phyloP scores from a whole-genome alignment of 345 rosid genomes.

The Eucalyptus polyanthemos region DNA sequence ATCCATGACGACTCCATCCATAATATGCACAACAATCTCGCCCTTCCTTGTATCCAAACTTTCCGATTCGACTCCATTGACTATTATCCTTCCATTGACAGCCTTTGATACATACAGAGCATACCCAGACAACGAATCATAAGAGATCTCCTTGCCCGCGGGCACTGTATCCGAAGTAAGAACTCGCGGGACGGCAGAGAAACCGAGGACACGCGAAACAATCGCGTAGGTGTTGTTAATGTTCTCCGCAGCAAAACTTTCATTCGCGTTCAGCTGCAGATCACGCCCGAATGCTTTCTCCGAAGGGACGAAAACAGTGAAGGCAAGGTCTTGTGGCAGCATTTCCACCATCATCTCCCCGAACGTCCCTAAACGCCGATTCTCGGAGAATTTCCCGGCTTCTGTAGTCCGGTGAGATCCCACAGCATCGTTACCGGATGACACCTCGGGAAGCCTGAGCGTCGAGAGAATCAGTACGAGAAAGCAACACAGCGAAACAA shows the following conservation, averaged over 20 bases:
- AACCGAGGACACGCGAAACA: slow-evolving; percentile 53
- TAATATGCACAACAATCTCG: slow-evolving; percentile 36
- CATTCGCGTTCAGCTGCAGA: slow-evolving; percentile 19
- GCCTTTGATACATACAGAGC: slow-evolving; percentile 26
- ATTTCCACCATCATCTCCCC: slow-evolving; percentile 75
- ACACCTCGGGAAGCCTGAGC: slow-evolving; percentile 43
- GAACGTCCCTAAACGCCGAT: slow-evolving; percentile 28
- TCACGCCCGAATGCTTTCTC: slow-evolving; percentile 47
- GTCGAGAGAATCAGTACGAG: slow-evolving; percentile 20
- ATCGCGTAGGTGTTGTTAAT: slow-evolving; percentile 38
- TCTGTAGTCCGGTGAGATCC: background rate
- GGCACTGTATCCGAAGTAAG: slow-evolving; percentile 16
- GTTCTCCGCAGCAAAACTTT: slow-evolving; percentile 11
- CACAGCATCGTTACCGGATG: background rate
- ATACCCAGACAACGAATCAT: slow-evolving; percentile 64
- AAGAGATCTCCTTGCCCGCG: slow-evolving; percentile 19
- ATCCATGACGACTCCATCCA: slow-evolving; percentile 85
- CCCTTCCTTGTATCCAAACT: slow-evolving; percentile 34
- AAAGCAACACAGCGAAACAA: slow-evolving; percentile 36
- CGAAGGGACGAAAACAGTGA: slow-evolving; percentile 73
- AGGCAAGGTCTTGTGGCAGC: slow-evolving; percentile 68
- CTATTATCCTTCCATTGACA: slow-evolving; percentile 29
- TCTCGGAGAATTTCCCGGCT: background rate
- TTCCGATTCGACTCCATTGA: slow-evolving; percentile 45
- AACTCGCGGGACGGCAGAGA: slow-evolving; percentile 55